A percentile compares a stretch with the other conserved stretches of the same genome.
Evolutionary conservation across 148 eudicot genomes (phyloP).

Genomic region (Camellia granthamiana): DNA sequence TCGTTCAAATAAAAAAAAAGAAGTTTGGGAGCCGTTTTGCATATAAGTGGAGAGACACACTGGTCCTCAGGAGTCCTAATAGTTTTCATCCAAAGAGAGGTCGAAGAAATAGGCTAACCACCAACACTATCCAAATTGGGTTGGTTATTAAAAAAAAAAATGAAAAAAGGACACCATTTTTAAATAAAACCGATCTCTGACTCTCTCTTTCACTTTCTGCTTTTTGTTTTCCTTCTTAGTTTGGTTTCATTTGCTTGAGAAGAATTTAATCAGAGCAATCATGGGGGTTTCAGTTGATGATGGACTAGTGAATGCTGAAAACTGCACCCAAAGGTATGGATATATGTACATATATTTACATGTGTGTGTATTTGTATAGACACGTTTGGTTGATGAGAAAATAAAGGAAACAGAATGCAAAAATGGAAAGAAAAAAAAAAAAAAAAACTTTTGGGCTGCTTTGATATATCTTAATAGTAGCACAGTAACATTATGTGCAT

Average conservation of each 20-base stretch:
- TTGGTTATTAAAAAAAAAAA: too few species aligned
- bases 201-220: too few species aligned
- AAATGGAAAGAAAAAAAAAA: neutral
- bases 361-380: neutral
- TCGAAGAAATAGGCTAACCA: too few species aligned
- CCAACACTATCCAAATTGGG: too few species aligned
- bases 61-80: too few species aligned
- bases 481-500: too few species aligned
- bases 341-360: neutral
- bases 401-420: neutral
- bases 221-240: neutral
- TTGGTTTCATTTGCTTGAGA: neutral
- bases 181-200: too few species aligned
- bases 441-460: neutral
- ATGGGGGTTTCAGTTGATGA: slow-evolving; percentile 6
- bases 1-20: too few species aligned
- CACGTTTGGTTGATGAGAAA: neutral
- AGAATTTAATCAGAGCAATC: too few species aligned
- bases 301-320: slow-evolving; percentile 6
- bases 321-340: slow-evolving; percentile 29
- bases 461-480: neutral
- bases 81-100: too few species aligned
- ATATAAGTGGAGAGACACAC: neutral
- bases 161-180: too few species aligned
- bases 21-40: neutral